Evolutionary conservation across 2,329 filamentous ascomycete species (phyloP), one percentile per base, ranked within the genome.

Genomic region (Fusarium dimerum): DNA sequence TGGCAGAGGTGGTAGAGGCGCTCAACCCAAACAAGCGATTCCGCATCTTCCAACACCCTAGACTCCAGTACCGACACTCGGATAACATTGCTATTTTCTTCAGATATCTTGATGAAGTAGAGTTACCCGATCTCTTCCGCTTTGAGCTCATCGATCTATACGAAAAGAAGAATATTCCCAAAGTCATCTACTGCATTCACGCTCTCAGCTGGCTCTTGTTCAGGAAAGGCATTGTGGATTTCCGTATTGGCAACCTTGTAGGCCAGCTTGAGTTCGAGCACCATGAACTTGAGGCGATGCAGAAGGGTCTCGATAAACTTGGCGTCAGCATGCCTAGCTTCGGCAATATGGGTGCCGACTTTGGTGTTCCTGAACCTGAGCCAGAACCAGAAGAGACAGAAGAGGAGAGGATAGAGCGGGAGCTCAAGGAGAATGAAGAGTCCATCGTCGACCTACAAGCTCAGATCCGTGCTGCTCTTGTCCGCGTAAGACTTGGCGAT

Each of bases 81-180:
- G 94, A 99, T 80, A 99, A 99, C 62, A 97, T 97, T 59, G 93
- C 92, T 41, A 84, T 94, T 45, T 99, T 99, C 76, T 97, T 97
- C 75, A 86, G 89, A 52, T 96, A 96, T 60, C 81, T 99, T 2
- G 90, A 93, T 58, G 90, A 97, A 55, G 86, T 97, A 9, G 89
- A 96, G 66, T 78, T 99, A 3, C 94, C 94, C 2, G 95, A 99
- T 64, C 82, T 99, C 16, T 99, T 99, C 71, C 86, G 93, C 51
- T 99, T 99, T 71, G 94, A 99, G 71, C 80, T 97, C 43, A 96
- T 97, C 59, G 94, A 99, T 72, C 76, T 99, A 12, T 99, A 99
- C 76, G 95, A 99, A 73, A 99, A 97, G 79, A 99, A 99, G 75
- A 99, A 99, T 66, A 95, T 97, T 1, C 94, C 94, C 5, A 99